Evolutionary conservation across 371 early-diverging fungal species (phyloP), one percentile per base, ranked within the genome.

Genomic region (Syncephalis plumigaleata): DNA sequence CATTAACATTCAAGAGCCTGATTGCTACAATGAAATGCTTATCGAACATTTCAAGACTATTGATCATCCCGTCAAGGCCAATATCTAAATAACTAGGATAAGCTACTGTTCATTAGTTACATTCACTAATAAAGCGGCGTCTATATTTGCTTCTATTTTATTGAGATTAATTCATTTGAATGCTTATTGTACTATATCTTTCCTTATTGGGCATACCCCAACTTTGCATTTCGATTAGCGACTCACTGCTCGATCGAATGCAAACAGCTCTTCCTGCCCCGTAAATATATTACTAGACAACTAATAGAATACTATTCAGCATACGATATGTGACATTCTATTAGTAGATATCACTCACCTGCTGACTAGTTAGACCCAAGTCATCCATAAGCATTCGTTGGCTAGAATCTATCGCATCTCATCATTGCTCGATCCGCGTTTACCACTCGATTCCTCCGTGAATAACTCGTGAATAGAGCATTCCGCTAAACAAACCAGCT

Each of bases 191-290:
- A n/a, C n/a, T n/a, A n/a, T n/a, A n/a, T n/a, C n/a, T n/a, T n/a
- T n/a, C n/a, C 11, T 4, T 31, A 7, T 31, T 11, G 31, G 31
- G 7, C 11, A 31, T 31, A 31, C 11, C 11, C 31, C 31, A 31
- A 11, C 61, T 59, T 48, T 87, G 88, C 94, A 93, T 96, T 60
- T 95, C 90, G 24, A 79, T 71, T 45, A 95, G 43, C 96, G 71
- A 27, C 87, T 86, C 36, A 91, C 60, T 1, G 92, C 89, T 46
- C 96, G 69, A 57, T 85, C 81, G 52, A 92, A 91, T n/a, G 96
- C 94, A 76, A 95, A 95, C 8, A 79, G 73, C 56, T 92, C 96
- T 59, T 95, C 96, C 42, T 87, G 83, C 11, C 87, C 91, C 8
- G 83, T 73, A 57, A 84, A 83, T 31, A 86, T 68, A 0, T 81